Evolutionary conservation across 1,284 basidiomycete genomes (phyloP).

Genomic region (Heterobasidion parviporum): DNA sequence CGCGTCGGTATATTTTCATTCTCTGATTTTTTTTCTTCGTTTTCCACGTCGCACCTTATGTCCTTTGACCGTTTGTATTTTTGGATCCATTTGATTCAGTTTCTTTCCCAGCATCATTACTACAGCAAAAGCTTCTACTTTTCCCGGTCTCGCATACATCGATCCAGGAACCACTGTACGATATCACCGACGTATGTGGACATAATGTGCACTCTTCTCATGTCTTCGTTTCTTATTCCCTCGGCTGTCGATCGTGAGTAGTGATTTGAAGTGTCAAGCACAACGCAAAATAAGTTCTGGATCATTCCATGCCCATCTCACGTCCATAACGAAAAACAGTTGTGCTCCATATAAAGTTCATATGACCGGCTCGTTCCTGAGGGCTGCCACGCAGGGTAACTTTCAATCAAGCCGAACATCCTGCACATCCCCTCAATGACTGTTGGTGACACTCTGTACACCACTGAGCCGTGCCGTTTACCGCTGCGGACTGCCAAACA

Average conservation of each 20-base stretch:
- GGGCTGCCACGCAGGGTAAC: no score
- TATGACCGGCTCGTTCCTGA: no score
- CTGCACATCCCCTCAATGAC: neutral
- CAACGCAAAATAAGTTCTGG: no score
- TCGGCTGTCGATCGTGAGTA: no score
- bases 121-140: neutral
- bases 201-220: neutral
- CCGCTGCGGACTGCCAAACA: conserved; percentile 16
- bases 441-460: conserved; percentile 22
- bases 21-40: neutral
- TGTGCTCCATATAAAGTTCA: no score
- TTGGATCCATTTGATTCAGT: neutral
- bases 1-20: neutral
- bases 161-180: neutral
- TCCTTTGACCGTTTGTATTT: neutral
- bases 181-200: neutral
- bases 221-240: neutral
- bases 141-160: neutral
- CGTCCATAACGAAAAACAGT: no score
- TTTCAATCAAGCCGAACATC: neutral
- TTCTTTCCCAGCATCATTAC: neutral
- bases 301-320: no score
- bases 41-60: neutral
- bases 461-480: conserved; percentile 27
- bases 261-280: no score